Base-by-base conservation (phyloP, 345 rosid species). In the Abelmoschus esculentus region DNA sequence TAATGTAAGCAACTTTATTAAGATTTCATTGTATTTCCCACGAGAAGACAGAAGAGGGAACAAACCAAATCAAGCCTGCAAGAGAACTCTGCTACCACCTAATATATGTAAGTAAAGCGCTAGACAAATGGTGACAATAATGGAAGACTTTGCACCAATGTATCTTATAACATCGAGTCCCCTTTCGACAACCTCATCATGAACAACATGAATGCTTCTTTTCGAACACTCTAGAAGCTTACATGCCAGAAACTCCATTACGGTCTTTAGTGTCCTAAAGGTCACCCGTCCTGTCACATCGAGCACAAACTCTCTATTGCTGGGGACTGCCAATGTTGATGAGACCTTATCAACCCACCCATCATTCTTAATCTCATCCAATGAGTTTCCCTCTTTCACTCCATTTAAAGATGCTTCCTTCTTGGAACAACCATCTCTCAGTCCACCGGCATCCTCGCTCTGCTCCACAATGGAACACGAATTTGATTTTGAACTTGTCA, bases 261-360 rank as follows among this genome's bases (percentile, higher is more conserved):
- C 53, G 28, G 96, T 90, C 68, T 89, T 89, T 28, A 87, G 44
- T 0, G 92, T 87, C 66, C 85, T 91, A 42, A 90, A 72, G 2
- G 99, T 90, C 66, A 90, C 98, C 82, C 95, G 85, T 69, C 99
- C 96, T 2, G 98, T 92, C 75, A 92, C 88, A 75, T 96, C 97
- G 40, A 92, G 84, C 86, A 89, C 84, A 82, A 92, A 86, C 81
- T 60, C 84, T 70, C 85, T 78, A 72, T 96, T 96, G 67, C 86
- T 80, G 0, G 99, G 99, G 70, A 83, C 86, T 1, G 96, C 80
- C 79, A 85, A 74, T 34, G 92, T 84, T 7, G 89, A 79, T 1
- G 89, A 80, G 64, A 91, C 83, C 73, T 73, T 70, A 7, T 73
- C 78, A 8, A 77, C 77, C 91, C 91, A 89, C 28, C 89, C 89